Percentiles rank a stretch among this genome's conserved stretches.
phyloP scores from a whole-genome alignment of 2,329 filamentous ascomycete species.

The Epichloe elymi region DNA sequence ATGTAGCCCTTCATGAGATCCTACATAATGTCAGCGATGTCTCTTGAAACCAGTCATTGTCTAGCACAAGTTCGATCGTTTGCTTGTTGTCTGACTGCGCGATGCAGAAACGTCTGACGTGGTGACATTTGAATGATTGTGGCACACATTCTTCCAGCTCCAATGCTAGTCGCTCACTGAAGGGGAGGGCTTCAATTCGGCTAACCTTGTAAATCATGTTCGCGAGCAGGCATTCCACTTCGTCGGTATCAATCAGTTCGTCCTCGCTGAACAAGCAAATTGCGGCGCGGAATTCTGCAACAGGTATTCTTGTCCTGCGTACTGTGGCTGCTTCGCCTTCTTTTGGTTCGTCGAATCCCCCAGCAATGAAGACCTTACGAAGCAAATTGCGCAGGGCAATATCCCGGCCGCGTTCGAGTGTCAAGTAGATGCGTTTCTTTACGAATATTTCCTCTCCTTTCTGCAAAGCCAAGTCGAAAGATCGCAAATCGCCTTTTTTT shows the following conservation, averaged over 20 bases:
- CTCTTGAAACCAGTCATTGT: neutral
- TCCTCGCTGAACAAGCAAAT: slow-evolving; percentile 58
- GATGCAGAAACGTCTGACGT: neutral
- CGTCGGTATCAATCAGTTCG: slow-evolving; percentile 65
- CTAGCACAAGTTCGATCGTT: neutral
- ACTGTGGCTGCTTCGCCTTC: slow-evolving; percentile 50
- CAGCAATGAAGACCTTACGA: slow-evolving; percentile 77
- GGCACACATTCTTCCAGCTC: neutral
- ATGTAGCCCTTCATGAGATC: slow-evolving; percentile 98
- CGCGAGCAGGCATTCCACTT: slow-evolving; percentile 87
- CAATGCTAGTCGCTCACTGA: neutral
- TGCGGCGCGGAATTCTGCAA: slow-evolving; percentile 75
- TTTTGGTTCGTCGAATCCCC: slow-evolving; percentile 73
- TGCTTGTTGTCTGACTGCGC: neutral
- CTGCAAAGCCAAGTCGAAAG: slow-evolving; percentile 71
- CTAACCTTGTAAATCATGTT: slow-evolving; percentile 96
- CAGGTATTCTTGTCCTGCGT: slow-evolving; percentile 63
- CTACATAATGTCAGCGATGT: slow-evolving; percentile 32
- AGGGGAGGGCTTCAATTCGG: slow-evolving; percentile 10
- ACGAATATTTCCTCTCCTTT: slow-evolving; percentile 87
- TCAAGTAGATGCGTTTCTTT: slow-evolving; percentile 84
- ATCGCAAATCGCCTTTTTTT: slow-evolving; percentile 65
- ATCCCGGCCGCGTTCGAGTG: slow-evolving; percentile 81
- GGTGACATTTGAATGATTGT: neutral
- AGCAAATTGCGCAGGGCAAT: slow-evolving; percentile 85